Evolutionary conservation across 371 early-diverging fungal species (phyloP), one percentile per base, ranked within the genome.

Genomic region (Funneliformis caledonium): DNA sequence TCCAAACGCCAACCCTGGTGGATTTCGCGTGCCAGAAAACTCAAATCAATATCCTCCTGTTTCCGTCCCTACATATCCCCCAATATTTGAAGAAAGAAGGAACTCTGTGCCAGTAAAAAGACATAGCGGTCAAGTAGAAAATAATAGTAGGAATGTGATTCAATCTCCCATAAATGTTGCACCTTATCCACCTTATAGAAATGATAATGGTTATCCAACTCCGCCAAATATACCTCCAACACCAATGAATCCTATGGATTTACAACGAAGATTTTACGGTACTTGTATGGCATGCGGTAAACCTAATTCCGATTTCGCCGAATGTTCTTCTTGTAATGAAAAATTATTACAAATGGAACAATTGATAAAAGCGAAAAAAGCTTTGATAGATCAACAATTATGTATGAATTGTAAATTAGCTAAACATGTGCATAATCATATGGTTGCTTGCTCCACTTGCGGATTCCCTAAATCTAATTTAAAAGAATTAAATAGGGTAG

Each of bases 401-500:
- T 64, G 64, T 8, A 5, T 11, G 11, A 64, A 31, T 11, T 64
- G 64, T 64, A 4, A 64, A 64, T 64, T 64, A 10, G 11, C 64
- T 12, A 64, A 33, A 9, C 22, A 64, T 64, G 64, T 64, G 2
- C 64, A 64, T 64, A 4, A 8, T 31, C 31, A 64, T 26, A 64
- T 64, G 9, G 64, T 31, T 26, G 64, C 64, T 64, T 64, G 64
- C 19, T 22, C 31, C 2, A 31, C 22, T 26, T 64, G 64, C 14
- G 64, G 64, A 64, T 64, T 64, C 26, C 64, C 64, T 7, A 64
- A 64, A 31, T 64, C 64, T 64, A 73, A 52, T 59, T 90, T 42
- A 19, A 5, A 47, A 9, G 48, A 59, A 48, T 42, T 50, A 33
- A 22, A 48, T 48, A 48, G 31, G 37, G 16, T 74, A 52, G 74